Conservation (phyloP, 257 asterid species). For the Ehretia macrophylla region DNA sequence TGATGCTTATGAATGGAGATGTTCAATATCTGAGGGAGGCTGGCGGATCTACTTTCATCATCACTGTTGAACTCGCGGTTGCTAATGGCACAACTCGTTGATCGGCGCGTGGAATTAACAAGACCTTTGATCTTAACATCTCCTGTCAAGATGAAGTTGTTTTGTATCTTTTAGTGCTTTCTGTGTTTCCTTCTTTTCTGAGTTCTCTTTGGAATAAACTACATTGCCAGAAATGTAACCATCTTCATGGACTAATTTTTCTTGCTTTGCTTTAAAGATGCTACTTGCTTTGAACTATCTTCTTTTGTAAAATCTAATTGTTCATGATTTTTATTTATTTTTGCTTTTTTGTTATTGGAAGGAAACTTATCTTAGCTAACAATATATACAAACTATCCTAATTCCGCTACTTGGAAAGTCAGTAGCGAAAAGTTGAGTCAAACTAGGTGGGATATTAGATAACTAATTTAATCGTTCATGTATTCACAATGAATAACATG, state of each 20-base stretch:
- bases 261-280: background rate
- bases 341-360: no score
- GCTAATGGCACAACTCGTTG: constrained; percentile 27
- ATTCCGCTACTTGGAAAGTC: no score
- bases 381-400: no score
- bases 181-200: background rate
- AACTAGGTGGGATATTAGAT: no score
- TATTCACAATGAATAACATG: no score
- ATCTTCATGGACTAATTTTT: background rate
- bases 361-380: no score
- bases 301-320: no score
- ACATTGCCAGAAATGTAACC: background rate
- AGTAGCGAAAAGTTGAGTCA: no score
- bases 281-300: background rate
- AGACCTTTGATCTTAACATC: background rate
- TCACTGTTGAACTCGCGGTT: constrained; percentile 72
- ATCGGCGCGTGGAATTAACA: background rate
- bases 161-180: background rate
- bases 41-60: constrained; percentile 70
- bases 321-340: no score
- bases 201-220: background rate
- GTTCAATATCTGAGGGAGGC: constrained; percentile 92
- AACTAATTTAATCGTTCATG: no score
- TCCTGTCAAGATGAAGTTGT: background rate
- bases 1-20: constrained; percentile 96